Conservation (phyloP, 306 rosid species). For the Glycyrrhiza uralensis region DNA sequence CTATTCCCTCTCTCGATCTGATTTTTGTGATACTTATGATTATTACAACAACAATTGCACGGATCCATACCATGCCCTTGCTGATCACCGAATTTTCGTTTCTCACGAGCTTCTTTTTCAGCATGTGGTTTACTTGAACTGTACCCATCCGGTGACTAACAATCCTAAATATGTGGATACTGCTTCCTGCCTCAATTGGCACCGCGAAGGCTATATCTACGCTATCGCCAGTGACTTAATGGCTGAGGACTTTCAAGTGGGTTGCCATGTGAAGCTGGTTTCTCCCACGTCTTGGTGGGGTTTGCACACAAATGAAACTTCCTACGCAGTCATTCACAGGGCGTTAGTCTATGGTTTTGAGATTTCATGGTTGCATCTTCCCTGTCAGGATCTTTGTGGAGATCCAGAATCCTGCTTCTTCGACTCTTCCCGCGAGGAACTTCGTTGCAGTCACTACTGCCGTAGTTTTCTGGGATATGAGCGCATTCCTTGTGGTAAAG, state of each 20-base stretch:
- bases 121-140: constrained; percentile 10
- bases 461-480: not conserved
- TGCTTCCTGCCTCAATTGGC: not conserved
- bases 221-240: not conserved
- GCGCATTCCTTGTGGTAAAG: not conserved
- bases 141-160: not conserved
- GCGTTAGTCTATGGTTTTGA: not conserved
- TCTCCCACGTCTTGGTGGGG: not conserved
- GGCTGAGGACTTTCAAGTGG: not conserved
- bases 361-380: not conserved
- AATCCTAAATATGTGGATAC: not conserved
- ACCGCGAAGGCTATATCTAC: not conserved
- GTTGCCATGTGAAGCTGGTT: not conserved
- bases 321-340: not conserved
- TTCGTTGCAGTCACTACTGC: not conserved
- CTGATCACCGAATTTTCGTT: not conserved
- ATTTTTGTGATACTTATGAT: not conserved
- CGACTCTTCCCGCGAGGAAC: not conserved
- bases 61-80: not conserved
- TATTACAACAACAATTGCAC: not conserved
- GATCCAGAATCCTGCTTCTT: not conserved
- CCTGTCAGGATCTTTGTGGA: not conserved
- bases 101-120: not conserved
- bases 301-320: not conserved
- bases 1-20: not conserved